These are phyloP conservation scores for Durio zibethinus DNA, from an alignment of 345 rosid genomes.

Conservation along the genomic window DNA sequence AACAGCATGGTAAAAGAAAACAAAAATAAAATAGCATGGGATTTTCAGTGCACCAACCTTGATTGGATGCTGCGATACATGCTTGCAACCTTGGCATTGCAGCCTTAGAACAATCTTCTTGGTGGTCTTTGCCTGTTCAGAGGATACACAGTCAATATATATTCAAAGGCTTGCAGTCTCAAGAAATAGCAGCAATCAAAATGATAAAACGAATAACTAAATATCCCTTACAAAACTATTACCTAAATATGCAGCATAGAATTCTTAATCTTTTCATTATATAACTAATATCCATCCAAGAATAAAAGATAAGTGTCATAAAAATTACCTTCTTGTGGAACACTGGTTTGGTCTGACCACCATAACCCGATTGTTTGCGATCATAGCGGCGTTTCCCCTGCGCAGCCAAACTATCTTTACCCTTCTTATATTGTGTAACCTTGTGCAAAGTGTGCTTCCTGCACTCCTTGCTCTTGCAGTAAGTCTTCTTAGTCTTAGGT, in stretches of 20 bases:
- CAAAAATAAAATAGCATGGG: background rate
- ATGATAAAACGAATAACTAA: background rate
- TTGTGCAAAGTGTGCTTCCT: constrained; percentile 86
- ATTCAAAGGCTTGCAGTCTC: background rate
- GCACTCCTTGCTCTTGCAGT: constrained; percentile 84
- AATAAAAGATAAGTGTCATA: background rate
- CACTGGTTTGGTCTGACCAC: constrained; percentile 90
- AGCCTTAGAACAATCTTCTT: constrained; percentile 89
- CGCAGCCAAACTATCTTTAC: constrained; percentile 81
- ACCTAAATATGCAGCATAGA: background rate
- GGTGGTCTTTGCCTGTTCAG: constrained; percentile 72
- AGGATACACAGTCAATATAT: too few relatives aligned
- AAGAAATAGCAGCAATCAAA: background rate
- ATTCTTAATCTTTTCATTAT: background rate
- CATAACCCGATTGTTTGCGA: constrained; percentile 83
- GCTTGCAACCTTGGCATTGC: constrained; percentile 88
- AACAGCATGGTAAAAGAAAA: too few relatives aligned
- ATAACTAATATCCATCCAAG: background rate
- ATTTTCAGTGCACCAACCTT: constrained; percentile 38
- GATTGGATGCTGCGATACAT: constrained; percentile 73
- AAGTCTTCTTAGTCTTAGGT: constrained; percentile 83
- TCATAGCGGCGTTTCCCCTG: constrained; percentile 90
- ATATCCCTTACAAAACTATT: background rate
- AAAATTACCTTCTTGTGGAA: constrained; percentile 80
- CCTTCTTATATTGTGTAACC: constrained; percentile 89